Conservation (phyloP, 2,329 filamentous ascomycete species). For the Onygena corvina region DNA sequence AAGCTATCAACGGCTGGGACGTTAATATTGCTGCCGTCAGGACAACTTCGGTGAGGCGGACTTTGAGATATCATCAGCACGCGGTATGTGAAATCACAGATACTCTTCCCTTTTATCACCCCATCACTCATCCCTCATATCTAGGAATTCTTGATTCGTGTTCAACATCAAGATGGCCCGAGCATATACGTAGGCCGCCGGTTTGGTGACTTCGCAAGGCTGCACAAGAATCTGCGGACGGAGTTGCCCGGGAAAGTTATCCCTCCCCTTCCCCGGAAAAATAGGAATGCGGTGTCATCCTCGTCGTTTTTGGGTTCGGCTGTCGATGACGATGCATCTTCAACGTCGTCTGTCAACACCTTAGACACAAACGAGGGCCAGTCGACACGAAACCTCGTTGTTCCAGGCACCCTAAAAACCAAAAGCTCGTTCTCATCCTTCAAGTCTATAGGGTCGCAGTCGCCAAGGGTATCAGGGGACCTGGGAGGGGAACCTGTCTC, state of each 20-base stretch:
- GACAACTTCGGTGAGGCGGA: slow-evolving; percentile 67
- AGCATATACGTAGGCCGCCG: slow-evolving; percentile 72
- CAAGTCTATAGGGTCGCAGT: slow-evolving; percentile 17
- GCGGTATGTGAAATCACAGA: slow-evolving; percentile 55
- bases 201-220: slow-evolving; percentile 73
- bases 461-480: slow-evolving; percentile 32
- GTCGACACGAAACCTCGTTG: slow-evolving; percentile 24
- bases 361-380: slow-evolving; percentile 39
- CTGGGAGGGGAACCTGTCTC: slow-evolving; percentile 40
- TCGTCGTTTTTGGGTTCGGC: slow-evolving; percentile 45
- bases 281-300: slow-evolving; percentile 62
- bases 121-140: neutral
- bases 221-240: slow-evolving; percentile 66
- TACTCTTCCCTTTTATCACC: neutral
- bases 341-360: slow-evolving; percentile 68
- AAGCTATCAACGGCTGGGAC: slow-evolving; percentile 92
- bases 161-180: slow-evolving; percentile 62
- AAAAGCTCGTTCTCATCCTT: slow-evolving; percentile 15
- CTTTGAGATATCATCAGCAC: slow-evolving; percentile 80
- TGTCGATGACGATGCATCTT: slow-evolving; percentile 65
- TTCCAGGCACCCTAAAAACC: neutral
- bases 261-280: slow-evolving; percentile 79
- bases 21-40: slow-evolving; percentile 87
- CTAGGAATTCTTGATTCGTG: slow-evolving; percentile 78
- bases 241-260: slow-evolving; percentile 87